Base-by-base conservation (phyloP, 371 early-diverging fungal species). In the Rhizopus stolonifer region DNA sequence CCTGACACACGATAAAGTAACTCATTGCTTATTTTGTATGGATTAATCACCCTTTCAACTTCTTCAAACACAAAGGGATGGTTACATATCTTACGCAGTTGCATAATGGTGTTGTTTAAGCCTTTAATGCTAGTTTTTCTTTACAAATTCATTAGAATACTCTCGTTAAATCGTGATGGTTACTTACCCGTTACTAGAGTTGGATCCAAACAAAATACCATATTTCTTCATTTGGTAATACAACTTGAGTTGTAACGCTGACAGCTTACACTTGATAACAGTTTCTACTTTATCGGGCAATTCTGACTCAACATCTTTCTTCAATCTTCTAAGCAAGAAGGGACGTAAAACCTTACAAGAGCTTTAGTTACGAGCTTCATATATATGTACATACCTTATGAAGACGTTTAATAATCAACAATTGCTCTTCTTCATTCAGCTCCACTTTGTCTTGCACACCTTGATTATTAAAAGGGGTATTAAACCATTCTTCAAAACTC, bases 271-370 rank as follows among this genome's bases (percentile, higher is more conserved):
- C 66, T 94, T 93, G 67, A 99, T 81, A 25, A 99, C 91, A 25
- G 85, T 88, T 77, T 99, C 99, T 2, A 96, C 90, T 82, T 99
- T 99, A 65, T 96, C 97, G n/a, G 99, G 99, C 46, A 99, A 75
- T 49, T 97, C 96, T 1, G 92, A 85, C 71, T 99, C 99, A 34
- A 99, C 99, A 82, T 99, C 99, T 76, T 97, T 96, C 79, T 99
- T 99, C 65, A 99, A 74, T 40, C 99, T 89, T 46, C 99, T 84
- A 49, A 99, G 75, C 72, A 99, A 81, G 80, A 99, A 95, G 5
- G 99, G 99, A 18, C 97, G 89, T 21, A 99, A 79, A 19, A 98
- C 88, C 64, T 64, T 42, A 17, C 2, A 22, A 19, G 11, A 9
- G 10, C 3, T 42, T 21, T 10, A 15, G 2, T 9, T 42, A 3